Conservation (phyloP, 108 stramenopile genomes). For the Schizochytrium sp. region DNA sequence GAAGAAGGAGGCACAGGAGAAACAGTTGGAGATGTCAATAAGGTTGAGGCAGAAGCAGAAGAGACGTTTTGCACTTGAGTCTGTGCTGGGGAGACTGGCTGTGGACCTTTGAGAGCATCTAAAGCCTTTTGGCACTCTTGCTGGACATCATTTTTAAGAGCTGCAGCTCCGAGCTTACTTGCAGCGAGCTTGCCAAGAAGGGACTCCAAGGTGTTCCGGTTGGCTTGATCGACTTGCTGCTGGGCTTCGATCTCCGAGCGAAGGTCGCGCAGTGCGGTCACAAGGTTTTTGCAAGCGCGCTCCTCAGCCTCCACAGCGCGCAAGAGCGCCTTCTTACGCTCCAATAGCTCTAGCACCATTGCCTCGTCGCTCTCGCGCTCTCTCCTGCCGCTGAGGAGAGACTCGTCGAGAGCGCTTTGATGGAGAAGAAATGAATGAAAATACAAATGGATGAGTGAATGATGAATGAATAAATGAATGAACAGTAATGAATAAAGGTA, state of each 20-base stretch:
- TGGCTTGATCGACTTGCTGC: not conserved
- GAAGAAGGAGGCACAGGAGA: no score
- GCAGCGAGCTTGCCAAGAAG: not conserved
- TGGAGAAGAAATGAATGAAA: no score
- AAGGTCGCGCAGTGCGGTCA: not conserved
- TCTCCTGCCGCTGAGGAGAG: not conserved
- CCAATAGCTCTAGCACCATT: constrained; percentile 4
- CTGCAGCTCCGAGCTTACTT: not conserved
- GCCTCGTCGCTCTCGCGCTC: not conserved
- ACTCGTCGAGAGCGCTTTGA: no score
- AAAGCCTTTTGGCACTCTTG: not conserved
- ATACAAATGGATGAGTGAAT: no score
- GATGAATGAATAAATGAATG: no score
- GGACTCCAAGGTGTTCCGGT: not conserved
- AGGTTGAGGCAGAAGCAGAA: no score
- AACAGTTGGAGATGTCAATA: no score
- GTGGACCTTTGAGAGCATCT: not conserved
- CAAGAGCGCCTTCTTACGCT: constrained; percentile 45
- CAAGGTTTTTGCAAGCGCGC: not conserved
- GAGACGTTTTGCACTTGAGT: not conserved
- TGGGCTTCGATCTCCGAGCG: not conserved
- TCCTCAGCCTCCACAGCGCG: constrained; percentile 6
- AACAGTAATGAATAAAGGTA: no score
- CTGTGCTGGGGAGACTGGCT: not conserved
- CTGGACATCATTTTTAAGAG: not conserved